These are phyloP conservation scores for Talaromyces pinophilus DNA, from an alignment of 2,329 filamentous ascomycete species.

Conservation along the genomic window DNA sequence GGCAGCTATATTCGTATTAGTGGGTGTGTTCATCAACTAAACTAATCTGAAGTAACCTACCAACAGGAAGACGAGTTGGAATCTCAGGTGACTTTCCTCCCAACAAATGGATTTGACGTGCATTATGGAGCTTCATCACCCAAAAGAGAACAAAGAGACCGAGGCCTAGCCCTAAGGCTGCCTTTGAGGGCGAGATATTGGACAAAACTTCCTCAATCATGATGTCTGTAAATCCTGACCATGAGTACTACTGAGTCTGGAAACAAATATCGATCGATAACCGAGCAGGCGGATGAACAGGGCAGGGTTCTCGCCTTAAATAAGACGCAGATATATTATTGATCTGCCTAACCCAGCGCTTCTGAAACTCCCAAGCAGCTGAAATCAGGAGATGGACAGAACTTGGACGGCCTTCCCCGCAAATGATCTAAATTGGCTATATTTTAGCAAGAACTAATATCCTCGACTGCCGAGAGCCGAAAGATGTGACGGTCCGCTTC, in stretches of 20 bases:
- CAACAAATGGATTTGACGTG: conserved; percentile 34
- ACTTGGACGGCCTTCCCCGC: neutral
- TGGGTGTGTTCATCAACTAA: neutral
- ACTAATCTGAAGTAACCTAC: conserved; percentile 28
- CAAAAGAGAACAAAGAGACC: conserved; percentile 44
- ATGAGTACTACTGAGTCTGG: neutral
- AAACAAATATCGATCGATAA: conserved; percentile 17
- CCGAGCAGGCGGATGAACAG: neutral
- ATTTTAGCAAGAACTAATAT: neutral
- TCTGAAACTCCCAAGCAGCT: conserved; percentile 1
- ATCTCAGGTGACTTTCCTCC: conserved; percentile 40
- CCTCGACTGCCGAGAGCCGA: conserved; percentile 10
- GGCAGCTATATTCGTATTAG: conserved; percentile 54
- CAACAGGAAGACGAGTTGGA: conserved; percentile 39
- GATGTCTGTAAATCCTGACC: conserved; percentile 40
- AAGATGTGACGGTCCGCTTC: neutral
- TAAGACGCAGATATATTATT: neutral
- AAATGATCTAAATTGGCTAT: conserved; percentile 2
- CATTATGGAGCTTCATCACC: conserved; percentile 34
- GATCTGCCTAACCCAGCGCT: neutral
- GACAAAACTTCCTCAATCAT: conserved; percentile 53
- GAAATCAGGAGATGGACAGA: conserved; percentile 1
- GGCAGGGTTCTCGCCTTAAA: neutral
- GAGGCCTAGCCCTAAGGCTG: conserved; percentile 44
- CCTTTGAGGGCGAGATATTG: conserved; percentile 47